Evolutionary conservation across 164 flowering plant species (phyloP).

Genomic region (Nelumbo lutea): DNA sequence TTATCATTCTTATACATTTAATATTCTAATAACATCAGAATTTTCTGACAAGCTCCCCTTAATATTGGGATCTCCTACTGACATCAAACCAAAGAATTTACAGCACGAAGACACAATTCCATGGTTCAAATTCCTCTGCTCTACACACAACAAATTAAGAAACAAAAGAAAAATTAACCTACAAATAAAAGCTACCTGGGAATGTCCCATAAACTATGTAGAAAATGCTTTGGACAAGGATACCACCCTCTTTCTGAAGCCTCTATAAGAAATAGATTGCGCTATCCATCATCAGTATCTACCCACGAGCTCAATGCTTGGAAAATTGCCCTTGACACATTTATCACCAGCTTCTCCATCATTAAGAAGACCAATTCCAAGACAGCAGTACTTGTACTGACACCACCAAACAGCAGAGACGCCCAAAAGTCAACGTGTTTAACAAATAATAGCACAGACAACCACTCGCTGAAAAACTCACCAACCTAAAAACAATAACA

Average conservation of each 20-base stretch:
- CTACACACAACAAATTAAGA: conserved; percentile 24
- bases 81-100: conserved; percentile 40
- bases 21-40: conserved; percentile 28
- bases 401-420: not conserved
- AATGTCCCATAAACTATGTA: not conserved
- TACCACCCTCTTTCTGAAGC: not conserved
- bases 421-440: not conserved
- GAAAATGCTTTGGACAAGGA: not conserved
- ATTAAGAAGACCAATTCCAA: not conserved
- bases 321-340: not conserved
- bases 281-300: not conserved
- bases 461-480: not conserved
- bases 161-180: conserved; percentile 2
- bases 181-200: conserved; percentile 1
- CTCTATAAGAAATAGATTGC: not conserved
- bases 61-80: conserved; percentile 22
- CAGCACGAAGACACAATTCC: conserved; percentile 28
- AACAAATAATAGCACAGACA: not conserved
- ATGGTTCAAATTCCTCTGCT: conserved; percentile 20
- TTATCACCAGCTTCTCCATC: not conserved
- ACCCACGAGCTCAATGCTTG: not conserved
- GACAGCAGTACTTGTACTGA: not conserved
- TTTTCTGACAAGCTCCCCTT: conserved; percentile 13
- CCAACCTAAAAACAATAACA: not conserved
- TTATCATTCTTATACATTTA: conserved; percentile 13